These are phyloP conservation scores for Ceratocystis lukuohia DNA, from an alignment of 2,329 filamentous ascomycete genomes.

Conservation along the genomic window DNA sequence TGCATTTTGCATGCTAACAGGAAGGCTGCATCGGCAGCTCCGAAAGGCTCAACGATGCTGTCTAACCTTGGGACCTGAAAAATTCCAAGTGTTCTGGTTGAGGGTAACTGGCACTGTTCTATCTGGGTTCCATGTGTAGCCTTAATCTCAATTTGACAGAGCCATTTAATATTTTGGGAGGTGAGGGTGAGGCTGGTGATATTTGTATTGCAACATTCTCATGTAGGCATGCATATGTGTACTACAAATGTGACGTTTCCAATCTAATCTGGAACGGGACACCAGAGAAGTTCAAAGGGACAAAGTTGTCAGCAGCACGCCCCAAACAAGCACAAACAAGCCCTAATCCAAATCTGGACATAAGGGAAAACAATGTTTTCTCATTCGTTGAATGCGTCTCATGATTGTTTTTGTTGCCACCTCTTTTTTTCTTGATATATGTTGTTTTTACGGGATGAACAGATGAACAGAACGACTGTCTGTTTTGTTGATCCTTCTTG, in stretches of 20 bases:
- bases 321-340: not conserved
- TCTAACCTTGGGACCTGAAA: not conserved
- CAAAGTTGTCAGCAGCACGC: not conserved
- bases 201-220: not conserved
- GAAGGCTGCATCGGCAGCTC: slow-evolving; percentile 9
- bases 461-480: not conserved
- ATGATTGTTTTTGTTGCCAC: not conserved
- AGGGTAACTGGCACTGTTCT: not conserved
- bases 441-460: not conserved
- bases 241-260: not conserved
- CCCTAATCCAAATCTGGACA: not conserved
- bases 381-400: not conserved
- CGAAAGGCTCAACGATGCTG: not conserved
- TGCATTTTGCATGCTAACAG: slow-evolving; percentile 1
- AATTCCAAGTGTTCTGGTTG: not conserved
- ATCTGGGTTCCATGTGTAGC: not conserved
- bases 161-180: no score
- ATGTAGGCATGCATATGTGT: not conserved
- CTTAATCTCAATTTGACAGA: not conserved
- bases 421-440: not conserved
- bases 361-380: not conserved
- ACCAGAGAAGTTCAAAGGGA: not conserved
- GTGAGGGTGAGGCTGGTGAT: not conserved
- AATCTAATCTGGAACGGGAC: not conserved
- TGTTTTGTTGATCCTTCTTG: slow-evolving; percentile 2